These are phyloP conservation scores for Syncephalastrum sp. DNA, from an alignment of 371 early-diverging fungal species.

Conservation along the genomic window DNA sequence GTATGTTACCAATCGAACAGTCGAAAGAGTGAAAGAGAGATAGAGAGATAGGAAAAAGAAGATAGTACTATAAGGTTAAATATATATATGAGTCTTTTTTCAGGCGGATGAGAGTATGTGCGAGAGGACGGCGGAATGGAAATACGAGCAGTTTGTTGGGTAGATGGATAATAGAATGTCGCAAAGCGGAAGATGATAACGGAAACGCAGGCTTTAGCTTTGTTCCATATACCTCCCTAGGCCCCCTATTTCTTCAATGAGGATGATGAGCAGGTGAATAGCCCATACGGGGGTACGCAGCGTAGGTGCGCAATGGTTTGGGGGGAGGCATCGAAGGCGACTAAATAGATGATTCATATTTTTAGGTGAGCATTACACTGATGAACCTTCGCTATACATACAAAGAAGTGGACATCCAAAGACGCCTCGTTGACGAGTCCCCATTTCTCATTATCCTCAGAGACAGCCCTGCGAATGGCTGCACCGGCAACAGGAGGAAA, in stretches of 20 bases:
- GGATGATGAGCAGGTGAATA: constrained; percentile 2
- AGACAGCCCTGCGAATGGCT: constrained; percentile 2
- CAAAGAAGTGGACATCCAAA: constrained; percentile 1
- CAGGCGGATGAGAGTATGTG: no score
- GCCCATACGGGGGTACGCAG: not conserved
- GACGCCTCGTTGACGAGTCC: constrained; percentile 2
- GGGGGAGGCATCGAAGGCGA: constrained; percentile 1
- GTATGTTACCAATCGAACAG: no score
- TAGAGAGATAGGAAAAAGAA: no score
- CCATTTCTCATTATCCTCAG: constrained; percentile 5
- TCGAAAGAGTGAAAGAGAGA: no score
- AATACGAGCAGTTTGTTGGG: no score
- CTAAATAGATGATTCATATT: not conserved
- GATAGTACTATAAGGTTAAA: no score
- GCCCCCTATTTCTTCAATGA: no score
- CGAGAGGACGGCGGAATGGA: no score
- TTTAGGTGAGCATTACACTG: not conserved
- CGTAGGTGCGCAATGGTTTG: constrained; percentile 4
- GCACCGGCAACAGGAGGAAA: not conserved
- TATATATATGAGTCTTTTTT: no score
- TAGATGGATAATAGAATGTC: no score
- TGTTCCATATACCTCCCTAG: not conserved
- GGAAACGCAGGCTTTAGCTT: not conserved
- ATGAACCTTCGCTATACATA: not conserved
- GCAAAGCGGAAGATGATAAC: not conserved